Evolutionary conservation across 2,329 filamentous ascomycete genomes (phyloP).

Genomic region (Colletotrichum zoysiae): DNA sequence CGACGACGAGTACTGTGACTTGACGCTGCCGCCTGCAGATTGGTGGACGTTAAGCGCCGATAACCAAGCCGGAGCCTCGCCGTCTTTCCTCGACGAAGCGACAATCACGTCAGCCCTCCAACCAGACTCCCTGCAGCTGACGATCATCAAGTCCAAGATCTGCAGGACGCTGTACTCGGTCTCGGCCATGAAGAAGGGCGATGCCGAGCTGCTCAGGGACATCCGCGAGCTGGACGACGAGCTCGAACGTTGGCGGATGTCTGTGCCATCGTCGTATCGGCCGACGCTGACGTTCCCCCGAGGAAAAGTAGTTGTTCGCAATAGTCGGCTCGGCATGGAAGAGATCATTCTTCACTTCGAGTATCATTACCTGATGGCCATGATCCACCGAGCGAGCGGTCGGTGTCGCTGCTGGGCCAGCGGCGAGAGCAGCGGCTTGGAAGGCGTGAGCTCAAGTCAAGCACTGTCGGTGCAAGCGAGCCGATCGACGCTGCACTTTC

Average conservation of each 20-base stretch:
- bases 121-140: conserved; percentile 63
- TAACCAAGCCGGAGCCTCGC: conserved; percentile 44
- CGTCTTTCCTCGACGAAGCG: conserved; percentile 33
- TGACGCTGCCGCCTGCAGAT: conserved; percentile 60
- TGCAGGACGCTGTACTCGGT: conserved; percentile 63
- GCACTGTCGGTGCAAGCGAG: conserved; percentile 67
- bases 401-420: conserved; percentile 60
- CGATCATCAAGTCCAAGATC: conserved; percentile 64
- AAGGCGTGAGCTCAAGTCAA: conserved; percentile 64
- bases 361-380: conserved; percentile 67
- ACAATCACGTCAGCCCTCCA: conserved; percentile 48
- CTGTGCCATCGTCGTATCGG: conserved; percentile 58
- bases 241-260: conserved; percentile 66
- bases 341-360: conserved; percentile 64
- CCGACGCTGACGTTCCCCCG: conserved; percentile 61
- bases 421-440: conserved; percentile 40
- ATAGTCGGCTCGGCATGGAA: conserved; percentile 57
- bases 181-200: conserved; percentile 60
- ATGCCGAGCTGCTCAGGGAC: conserved; percentile 65
- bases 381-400: conserved; percentile 67
- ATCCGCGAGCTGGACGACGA: conserved; percentile 70
- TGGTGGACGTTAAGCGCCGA: conserved; percentile 21
- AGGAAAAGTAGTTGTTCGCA: conserved; percentile 44
- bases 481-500: conserved; percentile 64
- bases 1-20: conserved; percentile 64